A percentile compares a stretch with the other conserved stretches of the same genome.
Conservation (phyloP, 1,139 yeast genomes). For the Suhomyces bribrorum region DNA sequence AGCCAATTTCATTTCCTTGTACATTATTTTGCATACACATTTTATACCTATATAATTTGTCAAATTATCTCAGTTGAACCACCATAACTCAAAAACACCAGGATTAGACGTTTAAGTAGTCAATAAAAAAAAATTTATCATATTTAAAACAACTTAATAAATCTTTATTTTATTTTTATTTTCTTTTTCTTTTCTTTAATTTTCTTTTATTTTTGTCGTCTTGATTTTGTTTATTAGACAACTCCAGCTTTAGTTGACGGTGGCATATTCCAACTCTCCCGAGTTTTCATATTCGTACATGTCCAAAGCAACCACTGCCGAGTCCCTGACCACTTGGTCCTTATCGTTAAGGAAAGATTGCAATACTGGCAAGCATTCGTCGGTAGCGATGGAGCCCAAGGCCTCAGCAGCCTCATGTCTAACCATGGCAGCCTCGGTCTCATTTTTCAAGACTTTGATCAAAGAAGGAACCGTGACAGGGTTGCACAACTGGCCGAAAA, state of each 20-base stretch:
- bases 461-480: constrained; percentile 91
- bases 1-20: constrained; percentile 8
- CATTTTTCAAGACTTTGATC: constrained; percentile 75
- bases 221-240: background rate
- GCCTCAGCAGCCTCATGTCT: constrained; percentile 99
- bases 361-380: constrained; percentile 87
- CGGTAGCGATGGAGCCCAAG: constrained; percentile 95
- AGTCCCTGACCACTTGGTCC: constrained; percentile 90
- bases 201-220: background rate
- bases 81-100: background rate
- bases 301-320: constrained; percentile 94
- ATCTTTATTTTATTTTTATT: too few species aligned
- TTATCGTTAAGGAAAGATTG: constrained; percentile 75
- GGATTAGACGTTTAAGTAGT: background rate
- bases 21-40: constrained; percentile 9
- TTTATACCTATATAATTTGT: too few species aligned
- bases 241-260: constrained; percentile 27
- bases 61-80: background rate
- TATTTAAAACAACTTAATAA: too few species aligned
- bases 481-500: constrained; percentile 94
- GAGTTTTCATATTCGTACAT: constrained; percentile 97
- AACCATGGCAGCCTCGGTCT: constrained; percentile 92
- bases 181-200: too few species aligned
- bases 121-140: background rate
- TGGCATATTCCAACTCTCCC: constrained; percentile 78